Conservation (phyloP, 306 rosid species). For the Canavalia gladiata region DNA sequence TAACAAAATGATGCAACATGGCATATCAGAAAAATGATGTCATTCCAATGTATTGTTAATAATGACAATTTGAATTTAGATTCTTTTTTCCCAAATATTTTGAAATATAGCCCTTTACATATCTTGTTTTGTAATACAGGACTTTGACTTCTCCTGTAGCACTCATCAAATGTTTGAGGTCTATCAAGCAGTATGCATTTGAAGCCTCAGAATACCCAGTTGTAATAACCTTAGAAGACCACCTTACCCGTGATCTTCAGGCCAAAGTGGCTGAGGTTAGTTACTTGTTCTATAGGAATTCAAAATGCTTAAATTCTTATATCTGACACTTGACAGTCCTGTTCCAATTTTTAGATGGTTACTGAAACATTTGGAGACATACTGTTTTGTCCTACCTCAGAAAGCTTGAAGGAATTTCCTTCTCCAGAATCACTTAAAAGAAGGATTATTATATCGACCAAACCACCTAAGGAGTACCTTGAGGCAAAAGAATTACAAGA, state of each 20-base stretch:
- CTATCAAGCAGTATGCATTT: constrained; percentile 86
- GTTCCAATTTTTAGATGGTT: constrained; percentile 68
- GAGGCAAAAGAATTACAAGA: constrained; percentile 71
- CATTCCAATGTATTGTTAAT: constrained; percentile 5
- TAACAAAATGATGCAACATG: constrained; percentile 24
- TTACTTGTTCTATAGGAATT: constrained; percentile 33
- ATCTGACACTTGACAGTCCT: constrained; percentile 36
- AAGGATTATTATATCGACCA: constrained; percentile 88
- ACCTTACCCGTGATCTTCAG: constrained; percentile 94
- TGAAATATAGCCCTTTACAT: constrained; percentile 14
- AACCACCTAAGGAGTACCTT: constrained; percentile 98
- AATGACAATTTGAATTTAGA: constrained; percentile 23
- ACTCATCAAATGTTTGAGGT: constrained; percentile 80
- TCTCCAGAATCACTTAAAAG: constrained; percentile 86
- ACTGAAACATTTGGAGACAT: constrained; percentile 79
- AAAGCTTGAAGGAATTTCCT: constrained; percentile 84
- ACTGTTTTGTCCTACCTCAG: constrained; percentile 77
- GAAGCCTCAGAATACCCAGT: constrained; percentile 90
- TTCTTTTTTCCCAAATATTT: constrained; percentile 7
- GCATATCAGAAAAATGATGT: not conserved
- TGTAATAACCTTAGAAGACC: constrained; percentile 96
- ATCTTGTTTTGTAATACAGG: constrained; percentile 54
- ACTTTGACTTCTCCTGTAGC: constrained; percentile 93
- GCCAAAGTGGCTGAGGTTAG: constrained; percentile 92
- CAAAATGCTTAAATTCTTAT: constrained; percentile 40